Conservation (phyloP, 2,329 filamentous ascomycete genomes). For the Aspergillus intermedius region DNA sequence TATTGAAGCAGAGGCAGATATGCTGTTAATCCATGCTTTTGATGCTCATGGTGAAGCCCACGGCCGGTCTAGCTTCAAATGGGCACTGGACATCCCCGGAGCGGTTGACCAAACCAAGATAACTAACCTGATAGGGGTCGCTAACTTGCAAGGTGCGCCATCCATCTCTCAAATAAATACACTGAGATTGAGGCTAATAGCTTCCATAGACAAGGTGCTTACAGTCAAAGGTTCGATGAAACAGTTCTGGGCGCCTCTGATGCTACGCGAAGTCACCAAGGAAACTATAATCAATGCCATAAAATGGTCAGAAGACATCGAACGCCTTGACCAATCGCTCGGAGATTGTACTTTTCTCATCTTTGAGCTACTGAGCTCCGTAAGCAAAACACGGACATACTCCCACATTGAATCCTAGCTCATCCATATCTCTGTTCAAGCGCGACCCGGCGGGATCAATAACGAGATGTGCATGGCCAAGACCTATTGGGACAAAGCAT, state of each 20-base stretch:
- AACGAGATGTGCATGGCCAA: slow-evolving; percentile 7
- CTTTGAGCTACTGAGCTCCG: slow-evolving; percentile 5
- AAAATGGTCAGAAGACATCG: slow-evolving; percentile 4
- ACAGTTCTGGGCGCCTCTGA: slow-evolving; percentile 5
- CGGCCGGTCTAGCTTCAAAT: slow-evolving; percentile 41
- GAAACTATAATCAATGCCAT: slow-evolving; percentile 4
- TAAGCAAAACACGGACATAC: not conserved
- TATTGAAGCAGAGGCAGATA: slow-evolving; percentile 2
- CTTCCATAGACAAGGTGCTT: slow-evolving; percentile 1
- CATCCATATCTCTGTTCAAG: not conserved
- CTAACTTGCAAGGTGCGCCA: slow-evolving; percentile 4
- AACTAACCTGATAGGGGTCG: slow-evolving; percentile 3
- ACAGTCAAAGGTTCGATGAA: slow-evolving; percentile 8
- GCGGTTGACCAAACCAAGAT: slow-evolving; percentile 7
- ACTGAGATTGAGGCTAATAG: not conserved
- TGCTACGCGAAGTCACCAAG: slow-evolving; percentile 1
- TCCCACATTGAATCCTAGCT: not conserved
- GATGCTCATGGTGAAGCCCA: slow-evolving; percentile 46
- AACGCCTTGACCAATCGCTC: slow-evolving; percentile 1
- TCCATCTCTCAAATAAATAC: too few species aligned
- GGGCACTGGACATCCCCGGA: slow-evolving; percentile 9
- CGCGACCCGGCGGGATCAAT: not conserved
- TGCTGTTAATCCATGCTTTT: slow-evolving; percentile 8
- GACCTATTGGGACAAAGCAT: slow-evolving; percentile 4
- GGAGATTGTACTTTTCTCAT: slow-evolving; percentile 9